phyloP scores from a whole-genome alignment of 179 eudicot genomes.

The Heliamphora ciliata region DNA sequence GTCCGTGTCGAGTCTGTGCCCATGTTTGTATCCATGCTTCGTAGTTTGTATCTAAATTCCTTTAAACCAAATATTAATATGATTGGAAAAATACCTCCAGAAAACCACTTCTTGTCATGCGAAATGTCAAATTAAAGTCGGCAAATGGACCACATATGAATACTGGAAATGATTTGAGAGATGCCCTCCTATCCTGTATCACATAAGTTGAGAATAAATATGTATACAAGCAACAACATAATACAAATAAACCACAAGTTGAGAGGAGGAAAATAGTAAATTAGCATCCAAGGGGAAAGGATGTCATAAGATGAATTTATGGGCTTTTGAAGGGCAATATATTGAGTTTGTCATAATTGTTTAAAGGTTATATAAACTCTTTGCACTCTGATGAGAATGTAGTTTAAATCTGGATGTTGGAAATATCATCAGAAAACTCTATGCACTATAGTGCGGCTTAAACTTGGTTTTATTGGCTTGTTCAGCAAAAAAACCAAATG shows the following conservation, averaged over 20 bases:
- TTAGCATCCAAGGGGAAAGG: background rate
- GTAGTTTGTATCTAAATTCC: background rate
- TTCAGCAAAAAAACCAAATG: too few relatives aligned
- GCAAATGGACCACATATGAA: conserved; percentile 57
- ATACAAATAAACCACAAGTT: background rate
- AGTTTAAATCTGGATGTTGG: background rate
- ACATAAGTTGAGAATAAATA: conserved; percentile 18
- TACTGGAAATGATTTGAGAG: conserved; percentile 48
- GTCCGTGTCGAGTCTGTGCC: too few relatives aligned
- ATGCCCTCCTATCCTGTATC: conserved; percentile 57
- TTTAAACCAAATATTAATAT: background rate
- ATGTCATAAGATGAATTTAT: background rate
- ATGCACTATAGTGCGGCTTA: too few relatives aligned
- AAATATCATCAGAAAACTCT: background rate
- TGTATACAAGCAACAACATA: background rate
- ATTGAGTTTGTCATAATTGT: background rate
- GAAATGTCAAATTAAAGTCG: conserved; percentile 64
- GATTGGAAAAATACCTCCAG: conserved; percentile 45
- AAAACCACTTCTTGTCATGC: conserved; percentile 54
- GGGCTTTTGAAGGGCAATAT: background rate
- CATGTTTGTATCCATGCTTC: too few relatives aligned
- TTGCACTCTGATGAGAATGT: background rate
- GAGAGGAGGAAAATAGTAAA: background rate
- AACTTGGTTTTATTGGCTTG: too few relatives aligned
- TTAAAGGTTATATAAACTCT: background rate